Evolutionary conservation across 345 rosid species (phyloP).

Genomic region (Syzygium jambos): DNA sequence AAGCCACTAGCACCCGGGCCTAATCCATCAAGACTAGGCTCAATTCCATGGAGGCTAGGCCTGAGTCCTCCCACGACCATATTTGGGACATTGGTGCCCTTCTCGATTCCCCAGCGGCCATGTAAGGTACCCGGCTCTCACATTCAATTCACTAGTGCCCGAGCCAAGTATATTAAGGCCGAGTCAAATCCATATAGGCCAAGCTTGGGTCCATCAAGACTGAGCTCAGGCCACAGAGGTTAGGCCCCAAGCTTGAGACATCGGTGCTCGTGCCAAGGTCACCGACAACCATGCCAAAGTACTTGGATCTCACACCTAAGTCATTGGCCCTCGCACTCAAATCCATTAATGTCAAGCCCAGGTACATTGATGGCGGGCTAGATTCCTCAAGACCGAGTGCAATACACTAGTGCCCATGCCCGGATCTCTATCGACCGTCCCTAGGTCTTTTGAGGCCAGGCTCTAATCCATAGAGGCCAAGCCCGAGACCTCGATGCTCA

Average conservation of each 20-base stretch:
- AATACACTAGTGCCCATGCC: rapidly evolving
- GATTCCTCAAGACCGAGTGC: not conserved
- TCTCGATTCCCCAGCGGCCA: not conserved
- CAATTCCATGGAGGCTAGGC: not conserved
- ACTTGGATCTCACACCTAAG: not conserved
- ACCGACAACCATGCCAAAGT: not conserved
- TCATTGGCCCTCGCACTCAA: not conserved
- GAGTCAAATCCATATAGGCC: not conserved
- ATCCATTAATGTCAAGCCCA: not conserved
- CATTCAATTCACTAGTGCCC: not conserved
- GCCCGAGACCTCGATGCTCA: rapidly evolving
- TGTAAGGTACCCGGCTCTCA: not conserved
- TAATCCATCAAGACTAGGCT: not conserved
- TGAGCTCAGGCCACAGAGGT: not conserved
- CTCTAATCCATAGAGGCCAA: not conserved
- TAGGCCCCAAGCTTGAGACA: rapidly evolving
- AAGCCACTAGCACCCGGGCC: not conserved
- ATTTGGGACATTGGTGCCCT: rapidly evolving
- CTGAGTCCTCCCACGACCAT: not conserved
- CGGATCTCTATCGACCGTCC: not conserved
- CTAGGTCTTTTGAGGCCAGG: not conserved
- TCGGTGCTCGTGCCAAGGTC: not conserved
- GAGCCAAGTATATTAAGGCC: not conserved
- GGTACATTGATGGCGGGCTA: rapidly evolving
- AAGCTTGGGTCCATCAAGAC: rapidly evolving